phyloP scores from a whole-genome alignment of 768 basidiomycete genomes.

The Termitomyces sp. region DNA sequence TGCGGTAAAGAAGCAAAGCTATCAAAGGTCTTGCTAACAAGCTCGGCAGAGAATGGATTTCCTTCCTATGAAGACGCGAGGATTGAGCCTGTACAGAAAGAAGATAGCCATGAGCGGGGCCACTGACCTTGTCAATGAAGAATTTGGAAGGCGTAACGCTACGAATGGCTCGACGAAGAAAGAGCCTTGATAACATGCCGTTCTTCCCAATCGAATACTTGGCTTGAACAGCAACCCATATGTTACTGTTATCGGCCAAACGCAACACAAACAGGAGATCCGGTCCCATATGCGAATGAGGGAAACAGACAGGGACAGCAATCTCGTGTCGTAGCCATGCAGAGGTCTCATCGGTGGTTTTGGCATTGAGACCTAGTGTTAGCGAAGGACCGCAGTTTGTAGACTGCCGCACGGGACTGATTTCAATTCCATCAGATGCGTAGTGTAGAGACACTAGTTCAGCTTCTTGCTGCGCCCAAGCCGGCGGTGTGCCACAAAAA shows the following conservation, averaged over 20 bases:
- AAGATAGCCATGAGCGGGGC: not conserved
- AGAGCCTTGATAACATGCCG: conserved; percentile 26
- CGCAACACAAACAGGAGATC: conserved; percentile 40
- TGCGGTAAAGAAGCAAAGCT: conserved; percentile 31
- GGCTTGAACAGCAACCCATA: conserved; percentile 45
- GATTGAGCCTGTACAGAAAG: not conserved
- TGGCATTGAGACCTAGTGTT: conserved; percentile 37
- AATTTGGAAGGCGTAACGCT: conserved; percentile 42
- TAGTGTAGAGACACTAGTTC: conserved; percentile 36
- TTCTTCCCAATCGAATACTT: conserved; percentile 37
- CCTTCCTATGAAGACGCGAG: conserved; percentile 29
- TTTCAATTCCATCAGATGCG: conserved; percentile 26
- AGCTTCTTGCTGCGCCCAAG: conserved; percentile 36
- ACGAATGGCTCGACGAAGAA: conserved; percentile 36
- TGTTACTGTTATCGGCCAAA: conserved; percentile 30
- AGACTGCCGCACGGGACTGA: conserved; percentile 27
- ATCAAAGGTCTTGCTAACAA: conserved; percentile 26
- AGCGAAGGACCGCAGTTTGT: conserved; percentile 32
- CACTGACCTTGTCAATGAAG: conserved; percentile 38
- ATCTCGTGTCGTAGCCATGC: conserved; percentile 34
- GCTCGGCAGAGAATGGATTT: conserved; percentile 30
- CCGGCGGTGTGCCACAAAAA: conserved; percentile 31
- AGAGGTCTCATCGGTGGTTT: conserved; percentile 31
- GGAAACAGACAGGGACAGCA: conserved; percentile 39
- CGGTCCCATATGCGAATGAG: conserved; percentile 40